Evolutionary conservation across 495 filamentous ascomycete genomes (phyloP).

Genomic region (Sabuloglossum arenarium): DNA sequence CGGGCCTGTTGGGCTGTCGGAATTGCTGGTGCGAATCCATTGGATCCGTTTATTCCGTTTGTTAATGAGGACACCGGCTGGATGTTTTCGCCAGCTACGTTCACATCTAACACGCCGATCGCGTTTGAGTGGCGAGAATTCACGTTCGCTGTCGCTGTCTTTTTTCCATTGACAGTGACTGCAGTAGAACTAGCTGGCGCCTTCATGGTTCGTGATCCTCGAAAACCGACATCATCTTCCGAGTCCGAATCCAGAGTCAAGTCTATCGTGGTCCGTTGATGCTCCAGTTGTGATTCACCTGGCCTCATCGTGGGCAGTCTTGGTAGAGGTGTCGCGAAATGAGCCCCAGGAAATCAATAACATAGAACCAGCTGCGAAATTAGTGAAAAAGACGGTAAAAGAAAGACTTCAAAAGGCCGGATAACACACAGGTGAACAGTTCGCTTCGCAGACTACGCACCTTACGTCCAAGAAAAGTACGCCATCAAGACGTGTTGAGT

Average conservation of each 20-base stretch:
- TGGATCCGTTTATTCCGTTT: no score
- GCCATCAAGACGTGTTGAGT: background rate
- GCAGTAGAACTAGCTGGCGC: background rate
- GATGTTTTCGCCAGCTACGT: background rate
- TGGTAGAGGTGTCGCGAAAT: background rate
- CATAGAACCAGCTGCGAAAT: background rate
- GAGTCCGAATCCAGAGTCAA: background rate
- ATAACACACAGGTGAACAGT: no score
- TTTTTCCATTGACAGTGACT: background rate
- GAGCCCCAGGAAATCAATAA: background rate
- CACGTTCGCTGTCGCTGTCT: background rate
- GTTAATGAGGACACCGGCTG: no score
- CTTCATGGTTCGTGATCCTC: background rate
- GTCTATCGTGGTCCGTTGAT: background rate
- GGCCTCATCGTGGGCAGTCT: background rate
- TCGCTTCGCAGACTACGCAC: no score
- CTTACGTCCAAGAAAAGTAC: background rate
- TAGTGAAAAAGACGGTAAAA: background rate
- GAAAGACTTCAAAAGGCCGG: background rate
- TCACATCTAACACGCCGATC: background rate
- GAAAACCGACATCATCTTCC: background rate
- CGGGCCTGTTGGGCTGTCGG: background rate
- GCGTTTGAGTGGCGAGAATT: background rate
- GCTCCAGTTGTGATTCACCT: background rate
- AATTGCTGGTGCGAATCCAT: background rate